A percentile compares a stretch with the other conserved stretches of the same genome.
phyloP scores from a whole-genome alignment of 257 asterid species.

The Solanum chilense region DNA sequence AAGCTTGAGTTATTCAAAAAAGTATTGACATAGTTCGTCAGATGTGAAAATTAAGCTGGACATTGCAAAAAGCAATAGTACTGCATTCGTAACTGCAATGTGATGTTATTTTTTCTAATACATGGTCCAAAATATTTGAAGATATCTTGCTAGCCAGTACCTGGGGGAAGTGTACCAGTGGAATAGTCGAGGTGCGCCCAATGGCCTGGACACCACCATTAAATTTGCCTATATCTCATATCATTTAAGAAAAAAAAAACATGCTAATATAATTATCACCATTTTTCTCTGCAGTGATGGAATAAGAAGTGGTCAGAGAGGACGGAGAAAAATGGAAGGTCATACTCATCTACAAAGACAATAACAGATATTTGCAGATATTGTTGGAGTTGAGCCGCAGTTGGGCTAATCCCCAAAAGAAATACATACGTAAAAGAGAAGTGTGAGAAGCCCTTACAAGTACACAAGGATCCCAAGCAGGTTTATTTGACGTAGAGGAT shows the following conservation, averaged over 20 bases:
- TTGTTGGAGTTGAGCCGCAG: background rate
- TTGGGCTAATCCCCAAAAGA: background rate
- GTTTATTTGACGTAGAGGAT: constrained; percentile 23
- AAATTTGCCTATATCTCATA: background rate
- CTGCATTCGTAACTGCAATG: background rate
- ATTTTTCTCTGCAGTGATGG: background rate
- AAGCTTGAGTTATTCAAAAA: background rate
- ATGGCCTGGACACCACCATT: background rate
- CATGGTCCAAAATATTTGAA: background rate
- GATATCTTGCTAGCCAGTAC: background rate
- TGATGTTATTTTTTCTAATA: background rate
- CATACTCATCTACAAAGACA: background rate
- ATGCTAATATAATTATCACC: background rate
- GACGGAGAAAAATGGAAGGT: background rate
- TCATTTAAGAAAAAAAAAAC: background rate
- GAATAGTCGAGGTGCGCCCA: background rate
- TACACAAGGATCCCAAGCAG: constrained; percentile 72
- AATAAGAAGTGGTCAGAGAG: background rate
- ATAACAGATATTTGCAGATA: background rate
- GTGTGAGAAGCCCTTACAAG: constrained; percentile 44
- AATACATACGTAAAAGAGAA: background rate
- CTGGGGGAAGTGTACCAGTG: background rate
- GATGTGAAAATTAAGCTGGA: background rate
- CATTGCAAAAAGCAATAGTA: background rate
- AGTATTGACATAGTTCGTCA: background rate